phyloP scores from a whole-genome alignment of 257 asterid species.

The Hygrophila difformis region DNA sequence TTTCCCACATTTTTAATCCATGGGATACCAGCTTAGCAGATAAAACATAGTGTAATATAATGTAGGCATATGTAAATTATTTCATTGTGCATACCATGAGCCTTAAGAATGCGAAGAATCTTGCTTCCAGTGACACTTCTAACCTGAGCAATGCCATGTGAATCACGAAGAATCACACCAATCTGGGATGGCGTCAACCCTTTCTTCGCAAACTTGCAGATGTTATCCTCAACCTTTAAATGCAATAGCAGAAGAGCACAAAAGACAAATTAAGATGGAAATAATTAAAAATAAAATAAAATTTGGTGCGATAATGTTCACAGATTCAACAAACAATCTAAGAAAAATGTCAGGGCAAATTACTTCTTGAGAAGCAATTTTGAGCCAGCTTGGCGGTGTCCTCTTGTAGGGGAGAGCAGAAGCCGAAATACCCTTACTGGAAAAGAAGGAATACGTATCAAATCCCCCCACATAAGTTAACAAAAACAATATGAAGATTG shows the following conservation, averaged over 20 bases:
- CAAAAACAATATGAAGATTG: background rate
- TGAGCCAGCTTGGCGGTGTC: slow-evolving; percentile 82
- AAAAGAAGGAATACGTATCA: background rate
- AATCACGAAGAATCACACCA: slow-evolving; percentile 82
- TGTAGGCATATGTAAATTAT: background rate
- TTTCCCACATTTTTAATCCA: background rate
- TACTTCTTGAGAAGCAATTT: slow-evolving; percentile 64
- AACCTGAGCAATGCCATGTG: slow-evolving; percentile 87
- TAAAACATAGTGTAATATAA: background rate
- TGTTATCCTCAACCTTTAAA: slow-evolving; percentile 54
- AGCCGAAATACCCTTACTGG: slow-evolving; percentile 82
- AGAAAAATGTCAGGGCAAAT: background rate
- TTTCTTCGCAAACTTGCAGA: slow-evolving; percentile 71
- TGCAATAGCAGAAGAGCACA: too few species aligned
- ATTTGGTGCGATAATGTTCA: background rate
- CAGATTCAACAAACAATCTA: background rate
- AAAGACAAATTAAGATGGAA: too few species aligned
- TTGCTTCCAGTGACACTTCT: slow-evolving; percentile 80
- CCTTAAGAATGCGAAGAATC: slow-evolving; percentile 85
- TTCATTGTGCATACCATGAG: slow-evolving; percentile 41
- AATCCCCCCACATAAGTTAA: background rate
- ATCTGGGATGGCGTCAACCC: slow-evolving; percentile 80
- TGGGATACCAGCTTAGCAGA: too few species aligned
- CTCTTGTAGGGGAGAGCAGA: slow-evolving; percentile 84
- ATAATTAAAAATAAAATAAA: background rate